Evolutionary conservation across 345 rosid genomes (phyloP).

Genomic region (Citrus medica): DNA sequence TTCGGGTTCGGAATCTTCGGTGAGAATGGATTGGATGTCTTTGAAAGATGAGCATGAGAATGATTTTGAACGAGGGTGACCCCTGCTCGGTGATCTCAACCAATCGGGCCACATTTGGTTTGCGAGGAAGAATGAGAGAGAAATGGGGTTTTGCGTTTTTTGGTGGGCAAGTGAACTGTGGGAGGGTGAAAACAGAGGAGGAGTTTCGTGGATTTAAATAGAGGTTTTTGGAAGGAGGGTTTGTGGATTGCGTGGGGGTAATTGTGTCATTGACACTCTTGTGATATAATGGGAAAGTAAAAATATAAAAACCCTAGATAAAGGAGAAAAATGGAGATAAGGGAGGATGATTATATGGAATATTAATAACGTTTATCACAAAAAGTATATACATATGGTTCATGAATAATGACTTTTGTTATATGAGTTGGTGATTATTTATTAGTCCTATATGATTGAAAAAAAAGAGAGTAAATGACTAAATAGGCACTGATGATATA

Average conservation of each 20-base stretch:
- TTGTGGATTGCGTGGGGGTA: not conserved
- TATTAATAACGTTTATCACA: not conserved
- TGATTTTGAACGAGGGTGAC: not conserved
- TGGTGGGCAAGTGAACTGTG: not conserved
- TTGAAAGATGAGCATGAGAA: slow-evolving; percentile 58
- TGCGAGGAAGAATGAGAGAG: not conserved
- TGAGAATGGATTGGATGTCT: slow-evolving; percentile 39
- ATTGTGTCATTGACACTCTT: not conserved
- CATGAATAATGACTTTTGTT: not conserved
- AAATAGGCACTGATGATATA: not conserved
- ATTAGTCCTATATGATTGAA: not conserved
- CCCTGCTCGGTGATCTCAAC: slow-evolving; percentile 36
- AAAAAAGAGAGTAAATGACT: not conserved
- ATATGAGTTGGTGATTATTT: not conserved
- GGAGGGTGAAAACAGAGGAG: not conserved
- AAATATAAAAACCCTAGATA: not conserved
- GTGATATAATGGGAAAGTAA: not conserved
- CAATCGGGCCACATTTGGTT: slow-evolving; percentile 49
- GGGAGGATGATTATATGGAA: not conserved
- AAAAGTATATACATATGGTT: not conserved
- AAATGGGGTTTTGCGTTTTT: not conserved
- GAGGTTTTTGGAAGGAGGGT: not conserved
- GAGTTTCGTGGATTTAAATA: not conserved
- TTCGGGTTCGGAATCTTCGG: slow-evolving; percentile 10
- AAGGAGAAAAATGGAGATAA: not conserved